Base-by-base conservation (phyloP, 2,329 filamentous ascomycete species). In the Cryoendolithus antarcticus region DNA sequence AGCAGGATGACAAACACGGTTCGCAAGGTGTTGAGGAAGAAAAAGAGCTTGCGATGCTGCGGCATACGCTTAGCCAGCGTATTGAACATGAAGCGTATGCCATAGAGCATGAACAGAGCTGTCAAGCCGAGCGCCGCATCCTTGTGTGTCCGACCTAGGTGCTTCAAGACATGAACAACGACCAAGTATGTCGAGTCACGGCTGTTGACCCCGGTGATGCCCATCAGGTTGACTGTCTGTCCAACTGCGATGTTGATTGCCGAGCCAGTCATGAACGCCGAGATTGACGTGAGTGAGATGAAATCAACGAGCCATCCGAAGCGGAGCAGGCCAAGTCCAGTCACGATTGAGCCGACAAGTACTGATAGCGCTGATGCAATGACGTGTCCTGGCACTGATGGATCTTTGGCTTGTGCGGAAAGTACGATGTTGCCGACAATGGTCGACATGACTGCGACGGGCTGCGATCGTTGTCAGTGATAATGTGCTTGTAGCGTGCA, bases 231-330 rank as follows among this genome's bases (percentile, higher is more conserved):
- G 1, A 84, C 81, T 4, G 95, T 70, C 60, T 98, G 91, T 28
- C 91, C 88, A 15, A 77, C 73, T 10, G 75, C 78, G 55, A 98
- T 96, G 52, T 75, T 93, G 60, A 98, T 73, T 39, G 89, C 86
- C 4, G 89, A 94, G 2, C 89, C 89, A 0, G 91, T 96, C 83
- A 96, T 95, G 67, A 94, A 96, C 2, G 91, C 86, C 0, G 84
- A 88, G 39, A 96, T 84, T 0, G 88, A 84, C 1, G 86, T 80
- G 40, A 95, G 75, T 1, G 91, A 84, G 52, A 96, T 95, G 53
- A 95, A 74, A 49, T 96, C 86, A 35, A 95, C 86, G 37, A 96
- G 79, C 77, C 86, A 93, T 4, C 91, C 89, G 30, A 80, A 73
- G 34, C 88, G 78, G 32, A 84, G 65, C 3, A 95, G 65, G 3